Percentiles rank a stretch among this genome's conserved stretches.
phyloP scores from a whole-genome alignment of 352 stramenopile genomes.

The Globisporangium carolinianum region DNA sequence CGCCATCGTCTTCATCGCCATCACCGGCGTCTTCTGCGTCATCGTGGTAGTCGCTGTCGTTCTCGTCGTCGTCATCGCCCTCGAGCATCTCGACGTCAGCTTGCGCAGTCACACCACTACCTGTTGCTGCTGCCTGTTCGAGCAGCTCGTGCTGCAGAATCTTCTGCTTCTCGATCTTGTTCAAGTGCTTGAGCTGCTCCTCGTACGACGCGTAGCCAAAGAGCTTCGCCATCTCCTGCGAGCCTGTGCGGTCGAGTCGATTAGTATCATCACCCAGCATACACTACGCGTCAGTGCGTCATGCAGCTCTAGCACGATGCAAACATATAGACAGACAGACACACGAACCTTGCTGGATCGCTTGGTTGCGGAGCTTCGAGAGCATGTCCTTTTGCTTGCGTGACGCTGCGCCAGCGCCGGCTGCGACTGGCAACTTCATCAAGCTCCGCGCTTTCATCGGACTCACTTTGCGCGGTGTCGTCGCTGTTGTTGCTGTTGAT shows the following conservation, averaged over 20 bases:
- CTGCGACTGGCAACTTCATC: constrained; percentile 49
- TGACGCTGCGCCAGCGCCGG: constrained; percentile 15
- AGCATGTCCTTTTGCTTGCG: constrained; percentile 65
- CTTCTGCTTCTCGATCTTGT: constrained; percentile 56
- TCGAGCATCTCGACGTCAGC: constrained; percentile 6
- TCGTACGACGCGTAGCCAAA: constrained; percentile 74
- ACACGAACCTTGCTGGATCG: constrained; percentile 43
- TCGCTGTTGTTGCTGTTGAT: neutral
- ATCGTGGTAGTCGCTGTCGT: constrained; percentile 10
- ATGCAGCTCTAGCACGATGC: neutral
- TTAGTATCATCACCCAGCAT: too few species aligned
- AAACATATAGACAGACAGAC: neutral
- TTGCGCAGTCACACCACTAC: constrained; percentile 5
- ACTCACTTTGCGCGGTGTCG: constrained; percentile 15
- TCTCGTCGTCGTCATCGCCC: constrained; percentile 11
- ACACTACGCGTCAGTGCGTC: neutral
- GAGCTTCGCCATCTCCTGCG: constrained; percentile 59
- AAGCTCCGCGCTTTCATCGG: constrained; percentile 29
- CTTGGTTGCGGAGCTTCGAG: constrained; percentile 38
- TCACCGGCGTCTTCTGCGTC: constrained; percentile 12
- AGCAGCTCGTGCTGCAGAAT: constrained; percentile 43
- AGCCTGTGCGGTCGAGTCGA: constrained; percentile 11
- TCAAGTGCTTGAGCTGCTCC: constrained; percentile 59
- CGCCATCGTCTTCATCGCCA: constrained; percentile 11
- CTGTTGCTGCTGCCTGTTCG: constrained; percentile 16